A percentile compares a stretch with the other conserved stretches of the same genome.
Evolutionary conservation across 2,329 filamentous ascomycete species (phyloP).

Genomic region (Thelonectria discophora): DNA sequence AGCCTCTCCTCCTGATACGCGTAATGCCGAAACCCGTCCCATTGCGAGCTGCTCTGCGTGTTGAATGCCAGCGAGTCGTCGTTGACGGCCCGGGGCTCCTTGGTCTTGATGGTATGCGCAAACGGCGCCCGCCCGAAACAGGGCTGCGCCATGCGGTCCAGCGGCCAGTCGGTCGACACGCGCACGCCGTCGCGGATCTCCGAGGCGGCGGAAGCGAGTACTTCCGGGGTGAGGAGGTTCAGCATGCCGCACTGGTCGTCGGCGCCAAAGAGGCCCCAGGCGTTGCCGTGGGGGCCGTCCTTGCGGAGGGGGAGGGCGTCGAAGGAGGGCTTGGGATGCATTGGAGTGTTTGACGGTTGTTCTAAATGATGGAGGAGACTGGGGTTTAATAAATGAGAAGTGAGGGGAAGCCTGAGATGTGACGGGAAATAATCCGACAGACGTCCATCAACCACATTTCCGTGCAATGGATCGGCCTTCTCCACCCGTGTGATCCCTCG

Average conservation of each 20-base stretch:
- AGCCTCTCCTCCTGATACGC: conserved; percentile 49
- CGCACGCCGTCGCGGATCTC: conserved; percentile 45
- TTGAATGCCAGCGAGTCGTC: conserved; percentile 49
- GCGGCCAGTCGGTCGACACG: conserved; percentile 48
- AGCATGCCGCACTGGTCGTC: conserved; percentile 63
- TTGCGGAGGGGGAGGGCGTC: conserved; percentile 59
- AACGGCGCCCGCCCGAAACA: conserved; percentile 47
- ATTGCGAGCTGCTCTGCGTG: conserved; percentile 51
- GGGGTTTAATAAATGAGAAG: neutral
- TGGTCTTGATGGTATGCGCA: conserved; percentile 43
- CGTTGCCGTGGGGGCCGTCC: conserved; percentile 60
- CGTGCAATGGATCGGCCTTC: neutral
- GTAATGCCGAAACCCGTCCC: conserved; percentile 52
- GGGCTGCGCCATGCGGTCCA: conserved; percentile 45
- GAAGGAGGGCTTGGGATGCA: conserved; percentile 45
- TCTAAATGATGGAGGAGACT: neutral
- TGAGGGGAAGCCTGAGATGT: conserved; percentile 3
- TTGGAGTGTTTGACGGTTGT: neutral
- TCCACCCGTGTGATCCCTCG: too few species aligned
- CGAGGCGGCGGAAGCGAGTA: conserved; percentile 35
- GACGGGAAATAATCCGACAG: conserved; percentile 5
- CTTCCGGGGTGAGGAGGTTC: conserved; percentile 58
- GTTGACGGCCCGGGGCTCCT: conserved; percentile 42
- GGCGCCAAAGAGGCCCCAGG: conserved; percentile 64
- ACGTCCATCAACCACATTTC: neutral